These are phyloP conservation scores for Begonia peltatifolia DNA, from an alignment of 306 rosid genomes.

Conservation along the genomic window DNA sequence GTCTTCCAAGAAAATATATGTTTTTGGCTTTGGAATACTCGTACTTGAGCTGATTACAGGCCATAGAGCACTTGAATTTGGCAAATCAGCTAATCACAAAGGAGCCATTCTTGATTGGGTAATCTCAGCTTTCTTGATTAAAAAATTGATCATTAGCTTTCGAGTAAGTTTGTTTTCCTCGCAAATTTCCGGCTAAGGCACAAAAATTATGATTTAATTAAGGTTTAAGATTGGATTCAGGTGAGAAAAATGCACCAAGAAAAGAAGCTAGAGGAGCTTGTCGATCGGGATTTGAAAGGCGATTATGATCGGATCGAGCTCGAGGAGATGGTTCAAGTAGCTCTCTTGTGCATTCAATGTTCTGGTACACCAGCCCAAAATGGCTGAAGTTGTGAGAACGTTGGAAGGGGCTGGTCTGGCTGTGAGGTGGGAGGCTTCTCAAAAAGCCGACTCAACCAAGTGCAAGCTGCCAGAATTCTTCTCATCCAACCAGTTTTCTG, in stretches of 20 bases:
- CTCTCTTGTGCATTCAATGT: slow-evolving; percentile 46
- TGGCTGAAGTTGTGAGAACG: slow-evolving; percentile 64
- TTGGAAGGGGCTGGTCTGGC: slow-evolving; percentile 69
- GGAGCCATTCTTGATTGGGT: slow-evolving; percentile 71
- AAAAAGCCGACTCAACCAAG: slow-evolving; percentile 39
- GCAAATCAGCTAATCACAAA: slow-evolving; percentile 50
- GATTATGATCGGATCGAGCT: slow-evolving; percentile 46
- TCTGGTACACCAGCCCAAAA: slow-evolving; percentile 49
- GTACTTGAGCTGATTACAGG: slow-evolving; percentile 58
- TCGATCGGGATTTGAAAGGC: slow-evolving; percentile 40
- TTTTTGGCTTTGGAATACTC: slow-evolving; percentile 61
- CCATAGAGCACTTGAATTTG: slow-evolving; percentile 53
- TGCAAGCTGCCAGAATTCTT: slow-evolving; percentile 42
- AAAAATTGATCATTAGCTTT: neutral
- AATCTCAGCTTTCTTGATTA: neutral
- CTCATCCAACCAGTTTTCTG: slow-evolving; percentile 47
- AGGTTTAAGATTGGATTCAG: slow-evolving; percentile 13
- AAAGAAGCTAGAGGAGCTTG: slow-evolving; percentile 49
- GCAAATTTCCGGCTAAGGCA: too few species aligned
- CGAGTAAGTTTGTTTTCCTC: neutral
- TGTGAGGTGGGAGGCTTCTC: slow-evolving; percentile 64
- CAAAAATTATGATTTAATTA: neutral
- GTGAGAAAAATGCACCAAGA: slow-evolving; percentile 57
- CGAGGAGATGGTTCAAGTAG: slow-evolving; percentile 57
- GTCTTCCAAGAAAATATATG: slow-evolving; percentile 65